Base-by-base conservation (phyloP, 2,329 filamentous ascomycete species). In the Colletotrichum truncatum region DNA sequence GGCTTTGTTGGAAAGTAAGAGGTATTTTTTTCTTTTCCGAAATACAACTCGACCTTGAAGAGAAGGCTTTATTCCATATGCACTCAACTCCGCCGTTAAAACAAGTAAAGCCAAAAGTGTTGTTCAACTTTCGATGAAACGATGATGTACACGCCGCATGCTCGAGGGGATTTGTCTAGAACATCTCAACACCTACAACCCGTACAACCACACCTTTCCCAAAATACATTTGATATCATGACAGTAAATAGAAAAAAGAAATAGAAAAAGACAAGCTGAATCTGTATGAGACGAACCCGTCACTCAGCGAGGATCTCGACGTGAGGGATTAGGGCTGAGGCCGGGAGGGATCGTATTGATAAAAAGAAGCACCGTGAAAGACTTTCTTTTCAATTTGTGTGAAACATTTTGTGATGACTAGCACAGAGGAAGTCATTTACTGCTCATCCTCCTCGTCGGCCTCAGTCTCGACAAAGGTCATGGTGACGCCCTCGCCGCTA, bases 391-490 rank as follows among this genome's bases (percentile, higher is more conserved):
- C 18, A 28, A 23, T 12, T 38, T 32, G 25, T 26, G 46, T 49
- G 5, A 1, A 7, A n/a, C n/a, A 38, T 26, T 58, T 41, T 21
- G 25, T 26, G 23, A 32, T 39, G 34, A 41, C 14, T 23, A 18
- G n/a, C 26, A 41, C 25, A 28, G 25, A 12, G 28, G 6, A 11
- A 38, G 18, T 32, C 63, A 21, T 72, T 72, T 66, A 67, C 39
- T 74, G 73, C 64, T 74, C 73, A 63, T 75, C 75, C 25, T 74
- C 73, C 26, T 69, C 72, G 39, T 66, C 73, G 41, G 75, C 74
- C n/a, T 77, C 70, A 18, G 75, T 76, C 74, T 82, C 81, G 28
- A 82, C 77, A 70, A 82, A 82, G 1, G 80, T 82, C 80, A 83
- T 81, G 41, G 80, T 82, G 51, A 82, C 72, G n/a, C 80, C 80